phyloP scores from a whole-genome alignment of 192 early-diverging fungal species.

The Pilobolus umbonatus region DNA sequence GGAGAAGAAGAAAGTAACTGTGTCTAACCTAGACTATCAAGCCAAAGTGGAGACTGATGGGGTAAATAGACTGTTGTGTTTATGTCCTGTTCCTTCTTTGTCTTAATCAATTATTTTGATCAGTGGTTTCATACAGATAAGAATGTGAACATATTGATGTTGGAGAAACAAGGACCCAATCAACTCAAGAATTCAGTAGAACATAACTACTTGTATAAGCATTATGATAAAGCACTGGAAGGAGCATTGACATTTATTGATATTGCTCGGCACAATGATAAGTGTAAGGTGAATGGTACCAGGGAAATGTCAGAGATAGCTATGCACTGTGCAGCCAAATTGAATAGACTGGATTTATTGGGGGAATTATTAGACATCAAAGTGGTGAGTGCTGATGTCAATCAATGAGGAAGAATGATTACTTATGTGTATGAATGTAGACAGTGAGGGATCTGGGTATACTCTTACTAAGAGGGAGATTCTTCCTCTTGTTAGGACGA shows the following conservation, averaged over 20 bases:
- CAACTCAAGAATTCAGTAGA: constrained; percentile 24
- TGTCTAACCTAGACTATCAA: constrained; percentile 11
- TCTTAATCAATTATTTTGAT: not conserved
- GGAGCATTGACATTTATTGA: constrained; percentile 13
- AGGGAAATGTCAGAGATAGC: constrained; percentile 45
- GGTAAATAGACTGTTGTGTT: constrained; percentile 5
- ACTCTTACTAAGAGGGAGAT: constrained; percentile 10
- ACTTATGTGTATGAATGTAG: constrained; percentile 7
- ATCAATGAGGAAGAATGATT: not conserved
- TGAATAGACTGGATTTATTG: constrained; percentile 11
- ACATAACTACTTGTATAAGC: constrained; percentile 27
- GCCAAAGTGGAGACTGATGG: constrained; percentile 24
- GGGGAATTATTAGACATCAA: constrained; percentile 15
- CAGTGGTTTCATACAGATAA: constrained; percentile 28
- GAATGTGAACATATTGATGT: constrained; percentile 13
- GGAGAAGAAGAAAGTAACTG: constrained; percentile 1
- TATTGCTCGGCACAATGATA: constrained; percentile 5
- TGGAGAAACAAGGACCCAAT: constrained; percentile 21
- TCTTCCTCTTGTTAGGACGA: constrained; percentile 20
- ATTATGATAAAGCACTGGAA: constrained; percentile 20
- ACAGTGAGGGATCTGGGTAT: constrained; percentile 17
- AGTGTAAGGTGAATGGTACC: constrained; percentile 35
- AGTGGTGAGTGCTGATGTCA: constrained; percentile 6
- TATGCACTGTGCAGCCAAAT: constrained; percentile 34
- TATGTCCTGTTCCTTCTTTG: too few species aligned